These are phyloP conservation scores for Fusarium lyarnte DNA, from an alignment of 2,329 filamentous ascomycete species.

Conservation along the genomic window DNA sequence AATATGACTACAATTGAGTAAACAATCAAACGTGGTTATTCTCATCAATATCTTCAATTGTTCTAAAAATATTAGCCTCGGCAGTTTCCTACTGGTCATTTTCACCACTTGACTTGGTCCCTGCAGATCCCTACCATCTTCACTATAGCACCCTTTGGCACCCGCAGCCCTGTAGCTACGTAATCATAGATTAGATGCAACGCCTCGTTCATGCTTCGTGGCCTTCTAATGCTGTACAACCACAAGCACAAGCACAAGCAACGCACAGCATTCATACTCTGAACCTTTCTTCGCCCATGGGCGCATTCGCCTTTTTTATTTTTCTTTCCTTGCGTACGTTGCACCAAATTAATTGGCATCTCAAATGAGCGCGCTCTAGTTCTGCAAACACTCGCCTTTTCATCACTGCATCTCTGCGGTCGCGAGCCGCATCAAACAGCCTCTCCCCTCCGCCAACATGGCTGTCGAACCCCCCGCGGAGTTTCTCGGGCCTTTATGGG, in stretches of 20 bases:
- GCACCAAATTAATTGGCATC: background rate
- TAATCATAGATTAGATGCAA: constrained; percentile 25
- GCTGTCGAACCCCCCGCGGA: constrained; percentile 46
- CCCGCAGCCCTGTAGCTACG: constrained; percentile 11
- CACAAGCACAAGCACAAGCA: background rate
- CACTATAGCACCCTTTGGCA: background rate
- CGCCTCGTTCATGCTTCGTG: constrained; percentile 34
- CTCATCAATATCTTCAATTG: background rate
- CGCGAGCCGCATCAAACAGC: constrained; percentile 9
- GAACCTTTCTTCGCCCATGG: background rate
- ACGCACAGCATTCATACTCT: background rate
- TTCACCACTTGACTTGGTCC: constrained; percentile 15
- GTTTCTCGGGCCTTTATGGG: constrained; percentile 49
- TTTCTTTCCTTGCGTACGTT: background rate
- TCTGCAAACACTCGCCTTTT: background rate
- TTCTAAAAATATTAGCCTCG: constrained; percentile 1
- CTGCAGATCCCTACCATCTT: constrained; percentile 27
- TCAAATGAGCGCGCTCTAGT: constrained; percentile 10
- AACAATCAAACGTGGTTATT: background rate
- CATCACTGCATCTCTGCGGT: constrained; percentile 14
- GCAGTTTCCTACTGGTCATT: constrained; percentile 12
- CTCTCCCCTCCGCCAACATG: constrained; percentile 15
- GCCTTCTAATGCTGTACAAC: constrained; percentile 12
- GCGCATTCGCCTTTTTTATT: background rate
- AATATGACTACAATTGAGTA: background rate